phyloP scores from a whole-genome alignment of 768 basidiomycete genomes.

The Lactarius sanguifluus region DNA sequence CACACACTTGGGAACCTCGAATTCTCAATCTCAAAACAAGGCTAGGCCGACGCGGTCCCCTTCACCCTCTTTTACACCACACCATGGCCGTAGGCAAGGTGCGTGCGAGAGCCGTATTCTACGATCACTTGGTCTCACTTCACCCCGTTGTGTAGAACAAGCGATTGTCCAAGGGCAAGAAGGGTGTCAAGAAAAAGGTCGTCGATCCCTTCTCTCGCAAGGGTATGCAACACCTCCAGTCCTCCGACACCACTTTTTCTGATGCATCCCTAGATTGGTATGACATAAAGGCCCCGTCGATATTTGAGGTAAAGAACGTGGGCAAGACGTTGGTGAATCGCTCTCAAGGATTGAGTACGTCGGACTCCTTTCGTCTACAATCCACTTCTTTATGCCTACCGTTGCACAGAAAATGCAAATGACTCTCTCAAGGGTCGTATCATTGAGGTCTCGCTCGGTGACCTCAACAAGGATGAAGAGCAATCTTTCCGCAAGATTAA shows the following conservation, averaged over 20 bases:
- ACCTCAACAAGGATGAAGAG: slow-evolving; percentile 99
- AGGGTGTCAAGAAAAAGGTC: slow-evolving; percentile 99
- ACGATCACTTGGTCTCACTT: background rate
- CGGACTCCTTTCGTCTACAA: background rate
- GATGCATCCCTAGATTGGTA: slow-evolving; percentile 79
- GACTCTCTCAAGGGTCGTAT: slow-evolving; percentile 98
- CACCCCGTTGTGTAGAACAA: slow-evolving; percentile 70
- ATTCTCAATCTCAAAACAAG: slow-evolving; percentile 45
- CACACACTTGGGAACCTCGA: slow-evolving; percentile 21
- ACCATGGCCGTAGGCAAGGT: slow-evolving; percentile 92
- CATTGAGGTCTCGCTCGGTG: slow-evolving; percentile 92
- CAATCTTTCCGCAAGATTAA: slow-evolving; percentile 99
- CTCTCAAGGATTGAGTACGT: slow-evolving; percentile 96
- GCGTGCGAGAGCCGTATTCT: slow-evolving; percentile 31
- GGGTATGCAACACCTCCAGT: slow-evolving; percentile 51
- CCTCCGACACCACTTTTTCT: background rate
- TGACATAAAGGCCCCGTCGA: slow-evolving; percentile 97
- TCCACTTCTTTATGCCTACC: slow-evolving; percentile 25
- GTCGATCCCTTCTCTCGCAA: slow-evolving; percentile 99
- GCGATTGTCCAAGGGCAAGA: slow-evolving; percentile 96
- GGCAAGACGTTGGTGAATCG: slow-evolving; percentile 99
- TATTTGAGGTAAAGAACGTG: slow-evolving; percentile 94
- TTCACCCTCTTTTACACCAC: slow-evolving; percentile 38
- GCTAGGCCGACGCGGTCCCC: slow-evolving; percentile 50
- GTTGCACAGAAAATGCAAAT: slow-evolving; percentile 85